Conservation (phyloP, 2,329 filamentous ascomycete species). For the Penicillium oxalicum region DNA sequence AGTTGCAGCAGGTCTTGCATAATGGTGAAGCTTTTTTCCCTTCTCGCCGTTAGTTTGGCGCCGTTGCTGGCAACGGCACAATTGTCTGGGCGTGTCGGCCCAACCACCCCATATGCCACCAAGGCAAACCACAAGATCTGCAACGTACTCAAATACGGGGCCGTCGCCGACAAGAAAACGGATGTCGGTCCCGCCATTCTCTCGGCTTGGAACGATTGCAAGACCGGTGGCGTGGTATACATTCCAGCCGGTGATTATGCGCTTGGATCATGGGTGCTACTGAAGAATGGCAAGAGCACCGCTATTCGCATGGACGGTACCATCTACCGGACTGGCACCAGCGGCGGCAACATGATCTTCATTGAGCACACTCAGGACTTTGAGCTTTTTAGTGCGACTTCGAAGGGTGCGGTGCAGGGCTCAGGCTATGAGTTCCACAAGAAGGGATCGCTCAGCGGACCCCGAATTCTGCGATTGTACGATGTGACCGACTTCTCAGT, state of each 20-base stretch:
- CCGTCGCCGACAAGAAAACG: slow-evolving; percentile 46
- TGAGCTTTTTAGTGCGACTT: slow-evolving; percentile 50
- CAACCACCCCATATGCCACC: slow-evolving; percentile 35
- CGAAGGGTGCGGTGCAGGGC: slow-evolving; percentile 49
- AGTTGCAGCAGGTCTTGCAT: background rate
- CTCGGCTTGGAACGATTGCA: slow-evolving; percentile 48
- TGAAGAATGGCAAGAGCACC: slow-evolving; percentile 45
- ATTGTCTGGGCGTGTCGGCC: slow-evolving; percentile 42
- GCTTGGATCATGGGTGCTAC: slow-evolving; percentile 45
- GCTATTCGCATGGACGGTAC: slow-evolving; percentile 50
- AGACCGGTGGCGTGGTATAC: slow-evolving; percentile 46
- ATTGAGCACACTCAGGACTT: slow-evolving; percentile 48
- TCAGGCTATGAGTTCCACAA: slow-evolving; percentile 47
- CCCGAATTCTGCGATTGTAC: slow-evolving; percentile 44
- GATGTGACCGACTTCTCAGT: slow-evolving; percentile 45
- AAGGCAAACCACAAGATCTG: slow-evolving; percentile 48
- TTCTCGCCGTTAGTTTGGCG: slow-evolving; percentile 20
- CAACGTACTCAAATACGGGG: slow-evolving; percentile 50
- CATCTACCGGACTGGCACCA: slow-evolving; percentile 48
- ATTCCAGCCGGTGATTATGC: slow-evolving; percentile 48
- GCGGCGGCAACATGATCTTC: slow-evolving; percentile 50
- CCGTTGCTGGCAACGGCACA: slow-evolving; percentile 30
- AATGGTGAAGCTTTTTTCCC: slow-evolving; percentile 7
- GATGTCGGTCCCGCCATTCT: slow-evolving; percentile 47
- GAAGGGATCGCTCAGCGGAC: slow-evolving; percentile 36